A percentile compares a stretch with the other conserved stretches of the same genome.
Conservation (phyloP, 2,329 filamentous ascomycete genomes). For the Blastomyces percursus region DNA sequence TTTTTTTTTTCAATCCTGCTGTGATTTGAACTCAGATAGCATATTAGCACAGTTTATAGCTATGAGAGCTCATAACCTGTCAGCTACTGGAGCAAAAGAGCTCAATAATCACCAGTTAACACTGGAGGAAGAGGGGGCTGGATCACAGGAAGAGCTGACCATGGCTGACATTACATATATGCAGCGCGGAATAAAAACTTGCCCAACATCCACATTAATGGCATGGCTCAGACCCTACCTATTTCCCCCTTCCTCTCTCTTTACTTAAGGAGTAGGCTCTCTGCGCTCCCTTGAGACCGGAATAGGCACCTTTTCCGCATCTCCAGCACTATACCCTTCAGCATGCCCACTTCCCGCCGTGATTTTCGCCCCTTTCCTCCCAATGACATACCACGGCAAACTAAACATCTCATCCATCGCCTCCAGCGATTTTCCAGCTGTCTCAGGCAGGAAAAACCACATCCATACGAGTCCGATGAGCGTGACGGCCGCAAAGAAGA, state of each 20-base stretch:
- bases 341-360: slow-evolving; percentile 8
- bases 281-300: neutral
- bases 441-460: slow-evolving; percentile 61
- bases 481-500: slow-evolving; percentile 61
- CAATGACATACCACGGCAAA: slow-evolving; percentile 14
- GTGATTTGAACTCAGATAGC: too few relatives aligned
- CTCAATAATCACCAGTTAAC: too few relatives aligned
- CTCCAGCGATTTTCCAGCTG: slow-evolving; percentile 42
- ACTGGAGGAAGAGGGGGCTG: too few relatives aligned
- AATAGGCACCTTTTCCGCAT: neutral
- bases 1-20: too few relatives aligned
- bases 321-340: neutral
- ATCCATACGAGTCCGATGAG: slow-evolving; percentile 56
- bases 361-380: slow-evolving; percentile 12
- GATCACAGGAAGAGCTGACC: too few relatives aligned
- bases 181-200: too few relatives aligned
- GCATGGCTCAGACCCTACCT: neutral
- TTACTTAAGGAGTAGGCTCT: neutral
- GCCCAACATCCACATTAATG: too few relatives aligned
- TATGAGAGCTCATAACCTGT: too few relatives aligned
- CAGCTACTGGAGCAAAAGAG: too few relatives aligned
- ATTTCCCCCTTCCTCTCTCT: neutral
- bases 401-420: slow-evolving; percentile 15
- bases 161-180: too few relatives aligned
- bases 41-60: too few relatives aligned